A percentile compares a stretch with the other conserved stretches of the same genome.
These are phyloP conservation scores for Stachybotrys elegans DNA, from an alignment of 2,329 filamentous ascomycete genomes.

Conservation along the genomic window DNA sequence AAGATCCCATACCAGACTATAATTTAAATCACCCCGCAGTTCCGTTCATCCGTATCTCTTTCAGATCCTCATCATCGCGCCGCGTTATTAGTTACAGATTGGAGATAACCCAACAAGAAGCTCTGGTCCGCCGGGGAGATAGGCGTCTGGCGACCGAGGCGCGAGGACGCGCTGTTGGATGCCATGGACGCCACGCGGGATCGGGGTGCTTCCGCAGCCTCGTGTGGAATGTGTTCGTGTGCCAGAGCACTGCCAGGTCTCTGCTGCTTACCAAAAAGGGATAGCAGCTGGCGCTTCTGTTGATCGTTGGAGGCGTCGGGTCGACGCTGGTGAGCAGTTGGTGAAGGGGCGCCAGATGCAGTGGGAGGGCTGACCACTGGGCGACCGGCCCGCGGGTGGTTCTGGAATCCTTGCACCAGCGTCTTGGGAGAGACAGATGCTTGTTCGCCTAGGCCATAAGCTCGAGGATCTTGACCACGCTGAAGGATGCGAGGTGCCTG, in stretches of 20 bases:
- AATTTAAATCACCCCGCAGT: too few species aligned
- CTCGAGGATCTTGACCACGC: constrained; percentile 24
- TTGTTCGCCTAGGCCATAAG: constrained; percentile 10
- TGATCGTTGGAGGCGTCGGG: constrained; percentile 22
- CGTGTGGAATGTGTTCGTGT: constrained; percentile 1
- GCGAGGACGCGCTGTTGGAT: constrained; percentile 27
- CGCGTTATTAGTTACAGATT: constrained; percentile 43
- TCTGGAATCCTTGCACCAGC: constrained; percentile 13
- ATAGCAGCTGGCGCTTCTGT: constrained; percentile 42
- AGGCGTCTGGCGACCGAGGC: constrained; percentile 45
- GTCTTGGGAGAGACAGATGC: constrained; percentile 13
- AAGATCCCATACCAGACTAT: too few species aligned
- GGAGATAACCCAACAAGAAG: constrained; percentile 72
- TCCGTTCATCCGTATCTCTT: too few species aligned
- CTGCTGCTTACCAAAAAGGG: constrained; percentile 53
- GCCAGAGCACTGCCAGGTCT: constrained; percentile 6
- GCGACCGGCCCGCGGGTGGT: constrained; percentile 14
- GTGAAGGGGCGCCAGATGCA: constrained; percentile 12
- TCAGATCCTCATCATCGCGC: too few species aligned
- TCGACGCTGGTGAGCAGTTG: constrained; percentile 12
- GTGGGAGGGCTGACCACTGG: constrained; percentile 9
- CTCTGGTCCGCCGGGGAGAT: constrained; percentile 68
- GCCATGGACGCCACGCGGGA: constrained; percentile 40
- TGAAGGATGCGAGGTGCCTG: constrained; percentile 30
- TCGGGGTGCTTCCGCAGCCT: constrained; percentile 13